phyloP scores from a whole-genome alignment of 2,329 filamentous ascomycete genomes.

The Colletotrichum sidae region DNA sequence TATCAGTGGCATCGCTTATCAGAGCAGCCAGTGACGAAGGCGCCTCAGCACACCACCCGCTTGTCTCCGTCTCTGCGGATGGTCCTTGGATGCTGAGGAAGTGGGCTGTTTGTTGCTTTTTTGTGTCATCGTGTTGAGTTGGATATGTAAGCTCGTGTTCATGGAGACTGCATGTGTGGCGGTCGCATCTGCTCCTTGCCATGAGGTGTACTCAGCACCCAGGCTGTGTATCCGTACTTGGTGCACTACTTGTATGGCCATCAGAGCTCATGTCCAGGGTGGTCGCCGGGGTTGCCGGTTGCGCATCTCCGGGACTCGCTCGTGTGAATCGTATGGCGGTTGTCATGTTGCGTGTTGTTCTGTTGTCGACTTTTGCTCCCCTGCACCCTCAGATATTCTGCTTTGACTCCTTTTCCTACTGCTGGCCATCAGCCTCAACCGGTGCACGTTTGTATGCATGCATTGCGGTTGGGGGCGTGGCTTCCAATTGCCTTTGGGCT shows the following conservation, averaged over 20 bases:
- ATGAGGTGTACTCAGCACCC: too few species aligned
- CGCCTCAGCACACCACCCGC: conserved; percentile 18
- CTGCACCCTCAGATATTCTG: not conserved
- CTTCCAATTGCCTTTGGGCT: conserved; percentile 16
- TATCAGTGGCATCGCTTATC: conserved; percentile 26
- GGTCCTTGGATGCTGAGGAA: conserved; percentile 1
- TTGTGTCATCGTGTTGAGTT: too few species aligned
- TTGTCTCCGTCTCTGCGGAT: conserved; percentile 9
- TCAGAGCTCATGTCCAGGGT: not conserved
- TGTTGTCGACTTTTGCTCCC: not conserved
- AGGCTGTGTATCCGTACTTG: too few species aligned
- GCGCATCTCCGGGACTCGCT: conserved; percentile 12
- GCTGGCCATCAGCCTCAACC: conserved; percentile 1
- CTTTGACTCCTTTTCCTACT: conserved; percentile 5
- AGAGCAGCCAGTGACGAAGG: conserved; percentile 16
- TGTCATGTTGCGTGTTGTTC: not conserved
- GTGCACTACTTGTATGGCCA: too few species aligned
- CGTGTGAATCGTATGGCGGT: too few species aligned
- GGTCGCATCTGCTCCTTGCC: too few species aligned
- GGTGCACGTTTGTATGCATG: not conserved
- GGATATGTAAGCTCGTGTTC: not conserved
- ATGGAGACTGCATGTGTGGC: not conserved
- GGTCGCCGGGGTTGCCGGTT: conserved; percentile 2
- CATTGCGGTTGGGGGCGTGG: not conserved
- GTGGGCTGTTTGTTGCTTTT: conserved; percentile 4